Percentiles rank a stretch among this genome's conserved stretches.
phyloP scores from a whole-genome alignment of 2,329 filamentous ascomycete species.

The Aschersonia sp. region DNA sequence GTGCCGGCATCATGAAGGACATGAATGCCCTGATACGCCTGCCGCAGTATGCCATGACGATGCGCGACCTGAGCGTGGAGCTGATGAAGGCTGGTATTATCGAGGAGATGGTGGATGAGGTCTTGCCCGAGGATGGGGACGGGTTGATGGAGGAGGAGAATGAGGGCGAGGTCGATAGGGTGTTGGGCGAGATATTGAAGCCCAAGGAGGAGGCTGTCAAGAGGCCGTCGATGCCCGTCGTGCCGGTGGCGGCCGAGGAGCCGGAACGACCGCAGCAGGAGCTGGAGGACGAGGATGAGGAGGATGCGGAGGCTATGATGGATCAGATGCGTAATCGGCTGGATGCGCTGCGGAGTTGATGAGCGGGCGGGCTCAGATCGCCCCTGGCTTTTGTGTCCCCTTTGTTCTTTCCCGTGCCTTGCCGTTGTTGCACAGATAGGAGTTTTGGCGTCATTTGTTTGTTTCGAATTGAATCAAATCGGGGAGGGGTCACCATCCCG shows the following conservation, averaged over 20 bases:
- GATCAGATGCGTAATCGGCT: constrained; percentile 87
- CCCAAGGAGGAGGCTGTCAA: constrained; percentile 45
- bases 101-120: constrained; percentile 91
- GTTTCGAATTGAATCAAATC: too few species aligned
- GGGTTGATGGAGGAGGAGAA: constrained; percentile 64
- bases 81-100: constrained; percentile 92
- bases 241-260: constrained; percentile 38
- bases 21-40: constrained; percentile 76
- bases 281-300: constrained; percentile 44
- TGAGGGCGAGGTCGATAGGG: constrained; percentile 78
- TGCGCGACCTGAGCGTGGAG: constrained; percentile 77
- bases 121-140: constrained; percentile 60
- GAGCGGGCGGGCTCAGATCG: too few species aligned
- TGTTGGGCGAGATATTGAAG: constrained; percentile 80
- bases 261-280: constrained; percentile 36
- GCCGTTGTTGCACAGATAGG: too few species aligned
- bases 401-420: neutral
- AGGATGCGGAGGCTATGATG: constrained; percentile 80
- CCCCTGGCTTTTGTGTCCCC: neutral
- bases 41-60: constrained; percentile 76
- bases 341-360: constrained; percentile 75
- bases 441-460: too few species aligned
- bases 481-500: too few species aligned
- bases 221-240: constrained; percentile 17
- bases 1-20: constrained; percentile 91